Conservation (phyloP, 2,329 filamentous ascomycete genomes). For the Colletotrichum musae region DNA sequence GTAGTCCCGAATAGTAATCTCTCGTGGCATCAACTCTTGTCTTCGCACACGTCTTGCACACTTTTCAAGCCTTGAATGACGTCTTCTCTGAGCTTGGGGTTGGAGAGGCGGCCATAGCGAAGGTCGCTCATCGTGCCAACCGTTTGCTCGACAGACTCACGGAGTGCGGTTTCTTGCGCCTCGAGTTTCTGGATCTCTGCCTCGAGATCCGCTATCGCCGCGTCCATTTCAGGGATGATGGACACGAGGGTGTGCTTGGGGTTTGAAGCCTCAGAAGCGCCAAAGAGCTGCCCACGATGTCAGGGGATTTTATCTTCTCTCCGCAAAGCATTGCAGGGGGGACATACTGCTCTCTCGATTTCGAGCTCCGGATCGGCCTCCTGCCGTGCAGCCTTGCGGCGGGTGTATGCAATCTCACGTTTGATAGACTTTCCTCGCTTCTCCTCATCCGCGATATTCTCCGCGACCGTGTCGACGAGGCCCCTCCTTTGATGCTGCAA, state of each 20-base stretch:
- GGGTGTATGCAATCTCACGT: slow-evolving; percentile 68
- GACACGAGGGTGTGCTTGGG: slow-evolving; percentile 73
- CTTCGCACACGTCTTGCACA: slow-evolving; percentile 75
- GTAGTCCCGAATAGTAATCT: slow-evolving; percentile 42
- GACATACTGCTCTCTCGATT: slow-evolving; percentile 70
- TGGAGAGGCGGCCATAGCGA: slow-evolving; percentile 82
- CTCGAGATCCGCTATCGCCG: slow-evolving; percentile 76
- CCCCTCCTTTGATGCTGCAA: slow-evolving; percentile 81
- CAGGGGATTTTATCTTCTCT: neutral
- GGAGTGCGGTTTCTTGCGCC: slow-evolving; percentile 72
- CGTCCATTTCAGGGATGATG: slow-evolving; percentile 78
- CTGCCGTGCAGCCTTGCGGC: slow-evolving; percentile 66
- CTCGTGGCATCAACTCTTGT: slow-evolving; percentile 53
- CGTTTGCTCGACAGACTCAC: slow-evolving; percentile 74
- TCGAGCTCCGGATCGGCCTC: slow-evolving; percentile 75
- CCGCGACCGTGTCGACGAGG: slow-evolving; percentile 76
- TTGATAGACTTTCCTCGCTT: slow-evolving; percentile 71
- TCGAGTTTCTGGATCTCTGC: slow-evolving; percentile 77
- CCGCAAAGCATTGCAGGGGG: neutral
- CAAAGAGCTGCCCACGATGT: slow-evolving; percentile 67
- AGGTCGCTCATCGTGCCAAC: slow-evolving; percentile 85
- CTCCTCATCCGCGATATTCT: slow-evolving; percentile 76
- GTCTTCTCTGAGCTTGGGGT: slow-evolving; percentile 74
- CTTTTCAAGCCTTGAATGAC: slow-evolving; percentile 76
- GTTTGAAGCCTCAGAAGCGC: slow-evolving; percentile 61